These are phyloP conservation scores for Schwanniomyces polymorphus DNA, from an alignment of 805 yeast species.

Conservation along the genomic window DNA sequence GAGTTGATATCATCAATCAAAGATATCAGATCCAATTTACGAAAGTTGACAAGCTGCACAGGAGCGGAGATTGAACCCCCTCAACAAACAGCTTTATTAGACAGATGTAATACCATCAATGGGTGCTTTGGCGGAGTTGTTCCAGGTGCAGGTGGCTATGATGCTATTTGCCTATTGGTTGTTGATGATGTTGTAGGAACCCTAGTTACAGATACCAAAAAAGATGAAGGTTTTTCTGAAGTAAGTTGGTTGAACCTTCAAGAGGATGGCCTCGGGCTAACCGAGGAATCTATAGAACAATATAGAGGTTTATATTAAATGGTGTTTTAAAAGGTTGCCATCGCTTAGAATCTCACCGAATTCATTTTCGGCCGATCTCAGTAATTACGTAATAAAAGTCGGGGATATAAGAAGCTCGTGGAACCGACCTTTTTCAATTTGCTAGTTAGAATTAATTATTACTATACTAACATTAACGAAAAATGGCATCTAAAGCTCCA, in stretches of 20 bases:
- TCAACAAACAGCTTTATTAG: conserved; percentile 68
- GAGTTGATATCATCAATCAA: conserved; percentile 40
- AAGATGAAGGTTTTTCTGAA: conserved; percentile 30
- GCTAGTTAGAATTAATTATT: neutral
- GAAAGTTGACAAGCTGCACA: conserved; percentile 58
- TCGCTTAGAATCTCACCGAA: conserved; percentile 40
- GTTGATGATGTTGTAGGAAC: conserved; percentile 41
- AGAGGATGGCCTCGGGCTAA: conserved; percentile 62
- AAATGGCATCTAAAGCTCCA: conserved; percentile 53
- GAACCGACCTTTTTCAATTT: neutral
- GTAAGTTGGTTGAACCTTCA: conserved; percentile 70
- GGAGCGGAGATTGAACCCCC: conserved; percentile 90
- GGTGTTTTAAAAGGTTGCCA: conserved; percentile 40
- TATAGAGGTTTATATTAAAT: conserved; percentile 17
- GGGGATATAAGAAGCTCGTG: neutral
- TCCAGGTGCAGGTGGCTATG: conserved; percentile 98
- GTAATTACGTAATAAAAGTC: neutral
- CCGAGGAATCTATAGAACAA: conserved; percentile 44
- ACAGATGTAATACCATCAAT: conserved; percentile 44
- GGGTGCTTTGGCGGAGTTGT: conserved; percentile 96
- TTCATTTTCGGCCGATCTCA: too few species aligned
- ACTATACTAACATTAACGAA: conserved; percentile 18
- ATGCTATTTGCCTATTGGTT: conserved; percentile 80
- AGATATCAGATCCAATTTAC: conserved; percentile 57
- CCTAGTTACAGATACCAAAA: conserved; percentile 17